A percentile compares a stretch with the other conserved stretches of the same genome.
Conservation (phyloP, 2,329 filamentous ascomycete genomes). For the Verticillium dahliae region DNA sequence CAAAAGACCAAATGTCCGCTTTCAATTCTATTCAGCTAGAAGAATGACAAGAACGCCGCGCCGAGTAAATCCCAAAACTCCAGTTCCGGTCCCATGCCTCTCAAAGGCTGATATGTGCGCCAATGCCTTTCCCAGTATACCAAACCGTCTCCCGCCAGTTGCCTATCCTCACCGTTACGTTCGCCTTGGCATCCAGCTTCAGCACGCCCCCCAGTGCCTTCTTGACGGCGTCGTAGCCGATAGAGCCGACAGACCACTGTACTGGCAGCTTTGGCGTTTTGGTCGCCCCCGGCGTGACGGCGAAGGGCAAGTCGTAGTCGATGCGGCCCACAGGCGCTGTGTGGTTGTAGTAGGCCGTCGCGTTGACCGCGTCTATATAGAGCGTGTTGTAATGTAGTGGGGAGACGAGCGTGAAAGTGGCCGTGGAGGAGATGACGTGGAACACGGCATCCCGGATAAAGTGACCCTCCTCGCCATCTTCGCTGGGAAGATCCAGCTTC, state of each 20-base stretch:
- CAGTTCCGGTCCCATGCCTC: constrained; percentile 12
- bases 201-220: constrained; percentile 75
- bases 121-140: constrained; percentile 65
- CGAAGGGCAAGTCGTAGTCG: constrained; percentile 65
- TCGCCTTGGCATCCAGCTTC: constrained; percentile 71
- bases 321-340: constrained; percentile 74
- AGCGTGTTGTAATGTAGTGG: constrained; percentile 69
- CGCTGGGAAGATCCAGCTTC: constrained; percentile 51
- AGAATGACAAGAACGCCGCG: not conserved
- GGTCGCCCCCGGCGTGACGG: constrained; percentile 67
- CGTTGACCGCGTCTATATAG: constrained; percentile 73
- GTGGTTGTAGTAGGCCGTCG: constrained; percentile 78
- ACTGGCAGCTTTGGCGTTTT: constrained; percentile 75
- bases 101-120: constrained; percentile 53
- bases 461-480: constrained; percentile 40
- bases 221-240: constrained; percentile 77
- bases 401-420: constrained; percentile 75
- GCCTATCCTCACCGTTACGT: constrained; percentile 68
- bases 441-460: constrained; percentile 86
- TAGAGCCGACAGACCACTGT: constrained; percentile 65
- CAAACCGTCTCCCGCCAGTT: constrained; percentile 67
- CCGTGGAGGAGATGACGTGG: constrained; percentile 80
- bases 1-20: not conserved
- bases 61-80: not conserved
- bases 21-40: not conserved